Conservation (phyloP, 768 basidiomycete species). For the Pleurotus salmoneostramineus region DNA sequence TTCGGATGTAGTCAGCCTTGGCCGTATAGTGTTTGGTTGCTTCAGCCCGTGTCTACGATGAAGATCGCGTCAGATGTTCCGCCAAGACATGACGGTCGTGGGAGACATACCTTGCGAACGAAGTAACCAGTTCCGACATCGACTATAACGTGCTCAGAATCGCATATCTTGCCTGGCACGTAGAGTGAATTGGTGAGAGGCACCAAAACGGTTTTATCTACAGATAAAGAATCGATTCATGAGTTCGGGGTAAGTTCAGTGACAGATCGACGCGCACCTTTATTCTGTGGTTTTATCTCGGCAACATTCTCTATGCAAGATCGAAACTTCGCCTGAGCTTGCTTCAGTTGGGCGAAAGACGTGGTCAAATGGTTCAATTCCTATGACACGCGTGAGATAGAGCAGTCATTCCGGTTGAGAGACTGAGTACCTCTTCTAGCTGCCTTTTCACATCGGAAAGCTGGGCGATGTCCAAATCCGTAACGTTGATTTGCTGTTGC, state of each 20-base stretch:
- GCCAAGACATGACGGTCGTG: neutral
- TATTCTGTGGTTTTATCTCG: constrained; percentile 70
- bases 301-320: constrained; percentile 78
- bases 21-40: constrained; percentile 76
- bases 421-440: constrained; percentile 81
- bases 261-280: constrained; percentile 42
- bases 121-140: constrained; percentile 98
- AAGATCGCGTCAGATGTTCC: neutral
- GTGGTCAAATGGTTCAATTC: constrained; percentile 90
- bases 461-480: constrained; percentile 83
- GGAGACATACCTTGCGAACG: constrained; percentile 75
- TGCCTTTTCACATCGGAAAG: constrained; percentile 87
- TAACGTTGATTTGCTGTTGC: constrained; percentile 71
- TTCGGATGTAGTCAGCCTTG: constrained; percentile 79
- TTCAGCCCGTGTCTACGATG: constrained; percentile 71
- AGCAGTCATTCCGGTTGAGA: neutral
- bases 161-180: constrained; percentile 85
- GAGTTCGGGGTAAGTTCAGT: too few species aligned
- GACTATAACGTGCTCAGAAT: constrained; percentile 84
- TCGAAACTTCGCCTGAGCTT: constrained; percentile 90
- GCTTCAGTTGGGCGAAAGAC: constrained; percentile 90
- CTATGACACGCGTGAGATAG: constrained; percentile 33
- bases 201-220: constrained; percentile 87
- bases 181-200: constrained; percentile 95
- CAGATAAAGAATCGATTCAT: neutral